Percentiles rank a stretch among this genome's conserved stretches.
phyloP scores from a whole-genome alignment of 129 eudicot genomes.

The Saussurea involucrata region DNA sequence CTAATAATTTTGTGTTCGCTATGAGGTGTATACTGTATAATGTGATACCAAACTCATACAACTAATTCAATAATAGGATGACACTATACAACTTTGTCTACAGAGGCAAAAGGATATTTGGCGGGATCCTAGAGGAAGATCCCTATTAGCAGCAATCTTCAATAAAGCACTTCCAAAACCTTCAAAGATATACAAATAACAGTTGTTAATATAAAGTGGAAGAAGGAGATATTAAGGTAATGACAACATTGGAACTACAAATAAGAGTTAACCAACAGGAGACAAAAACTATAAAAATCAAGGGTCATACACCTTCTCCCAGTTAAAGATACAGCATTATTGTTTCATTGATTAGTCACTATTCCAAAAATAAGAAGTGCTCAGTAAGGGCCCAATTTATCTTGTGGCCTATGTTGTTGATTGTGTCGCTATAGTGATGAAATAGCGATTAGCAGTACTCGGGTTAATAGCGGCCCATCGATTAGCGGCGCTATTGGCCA shows the following conservation, averaged over 20 bases:
- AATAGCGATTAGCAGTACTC: too few species aligned
- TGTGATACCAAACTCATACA: slow-evolving; percentile 1
- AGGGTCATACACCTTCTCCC: neutral
- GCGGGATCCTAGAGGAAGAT: slow-evolving; percentile 74
- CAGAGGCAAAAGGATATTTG: slow-evolving; percentile 79
- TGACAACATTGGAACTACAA: neutral
- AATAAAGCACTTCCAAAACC: slow-evolving; percentile 90
- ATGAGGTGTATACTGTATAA: neutral
- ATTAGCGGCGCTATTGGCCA: too few species aligned
- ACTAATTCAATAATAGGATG: neutral
- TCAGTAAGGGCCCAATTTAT: neutral
- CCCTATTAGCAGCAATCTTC: slow-evolving; percentile 81
- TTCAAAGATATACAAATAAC: slow-evolving; percentile 31
- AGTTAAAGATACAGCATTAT: neutral
- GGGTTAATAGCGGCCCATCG: too few species aligned
- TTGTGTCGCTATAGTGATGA: too few species aligned
- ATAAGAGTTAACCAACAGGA: neutral
- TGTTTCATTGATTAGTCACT: neutral
- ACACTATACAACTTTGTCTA: slow-evolving; percentile 5
- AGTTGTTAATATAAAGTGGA: slow-evolving; percentile 1
- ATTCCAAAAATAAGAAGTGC: neutral
- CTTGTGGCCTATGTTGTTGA: too few species aligned
- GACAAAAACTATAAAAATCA: neutral
- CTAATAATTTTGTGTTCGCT: neutral
- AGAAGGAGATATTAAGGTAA: neutral